A percentile compares a stretch with the other conserved stretches of the same genome.
These are phyloP conservation scores for Candida krabiensis DNA, from an alignment of 805 yeast genomes.

Conservation along the genomic window DNA sequence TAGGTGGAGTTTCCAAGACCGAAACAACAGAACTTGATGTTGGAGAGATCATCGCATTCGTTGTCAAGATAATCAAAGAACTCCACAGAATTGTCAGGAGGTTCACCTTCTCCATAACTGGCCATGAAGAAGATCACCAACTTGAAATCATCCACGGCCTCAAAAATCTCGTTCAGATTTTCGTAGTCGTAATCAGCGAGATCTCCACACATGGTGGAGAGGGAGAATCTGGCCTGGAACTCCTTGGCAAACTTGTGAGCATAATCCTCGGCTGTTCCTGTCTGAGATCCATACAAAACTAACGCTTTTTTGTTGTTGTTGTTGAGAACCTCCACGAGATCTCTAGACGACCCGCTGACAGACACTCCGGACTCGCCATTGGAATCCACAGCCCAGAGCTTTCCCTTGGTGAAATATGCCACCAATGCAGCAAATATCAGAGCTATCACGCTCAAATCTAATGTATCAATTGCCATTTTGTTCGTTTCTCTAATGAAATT, in stretches of 20 bases:
- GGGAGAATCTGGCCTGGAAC: slow-evolving; percentile 74
- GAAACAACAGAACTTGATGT: slow-evolving; percentile 70
- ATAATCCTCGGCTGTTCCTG: slow-evolving; percentile 98
- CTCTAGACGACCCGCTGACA: slow-evolving; percentile 48
- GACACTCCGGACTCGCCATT: not conserved
- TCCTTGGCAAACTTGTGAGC: slow-evolving; percentile 90
- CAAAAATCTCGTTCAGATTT: slow-evolving; percentile 61
- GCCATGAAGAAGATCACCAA: slow-evolving; percentile 70
- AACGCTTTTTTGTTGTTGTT: slow-evolving; percentile 70
- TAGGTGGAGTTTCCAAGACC: slow-evolving; percentile 96
- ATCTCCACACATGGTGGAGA: slow-evolving; percentile 83
- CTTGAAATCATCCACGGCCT: slow-evolving; percentile 55
- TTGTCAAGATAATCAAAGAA: slow-evolving; percentile 70
- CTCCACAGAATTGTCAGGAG: slow-evolving; percentile 89
- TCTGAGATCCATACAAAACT: slow-evolving; percentile 91
- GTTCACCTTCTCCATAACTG: slow-evolving; percentile 98
- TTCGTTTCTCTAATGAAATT: not conserved
- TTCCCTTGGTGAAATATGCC: slow-evolving; percentile 67
- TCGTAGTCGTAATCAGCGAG: slow-evolving; percentile 87
- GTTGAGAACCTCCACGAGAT: slow-evolving; percentile 56
- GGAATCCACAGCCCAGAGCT: slow-evolving; percentile 40
- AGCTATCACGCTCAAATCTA: slow-evolving; percentile 68
- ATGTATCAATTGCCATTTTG: slow-evolving; percentile 62
- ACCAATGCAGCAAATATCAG: slow-evolving; percentile 65
- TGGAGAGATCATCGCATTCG: slow-evolving; percentile 54